A percentile compares a stretch with the other conserved stretches of the same genome.
Evolutionary conservation across 208 protist species (phyloP).

Genomic region (Trypanosomatidae sp.): DNA sequence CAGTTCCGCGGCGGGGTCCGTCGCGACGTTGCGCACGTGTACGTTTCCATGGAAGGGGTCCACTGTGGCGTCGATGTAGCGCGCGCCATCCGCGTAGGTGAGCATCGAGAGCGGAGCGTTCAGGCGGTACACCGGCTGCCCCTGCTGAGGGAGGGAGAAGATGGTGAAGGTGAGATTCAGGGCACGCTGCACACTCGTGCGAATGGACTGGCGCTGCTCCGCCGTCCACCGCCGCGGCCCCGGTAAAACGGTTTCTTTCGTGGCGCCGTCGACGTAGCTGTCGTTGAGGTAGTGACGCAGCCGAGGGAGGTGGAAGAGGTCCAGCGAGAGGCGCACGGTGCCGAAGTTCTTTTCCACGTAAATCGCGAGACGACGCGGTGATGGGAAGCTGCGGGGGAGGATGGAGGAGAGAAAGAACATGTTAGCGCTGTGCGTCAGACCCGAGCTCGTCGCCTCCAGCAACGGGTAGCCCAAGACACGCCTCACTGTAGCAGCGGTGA

Average conservation of each 20-base stretch:
- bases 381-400: slow-evolving; percentile 44
- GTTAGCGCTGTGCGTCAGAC: slow-evolving; percentile 73
- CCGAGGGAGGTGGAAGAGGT: slow-evolving; percentile 18
- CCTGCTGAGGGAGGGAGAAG: slow-evolving; percentile 43
- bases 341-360: slow-evolving; percentile 82
- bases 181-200: slow-evolving; percentile 27
- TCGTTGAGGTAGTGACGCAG: slow-evolving; percentile 14
- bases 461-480: slow-evolving; percentile 60
- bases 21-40: not conserved
- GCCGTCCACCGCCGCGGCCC: not conserved
- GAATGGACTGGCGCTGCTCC: slow-evolving; percentile 8
- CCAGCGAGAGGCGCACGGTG: slow-evolving; percentile 38
- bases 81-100: slow-evolving; percentile 36
- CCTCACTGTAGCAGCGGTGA: slow-evolving; percentile 27
- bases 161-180: slow-evolving; percentile 69
- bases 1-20: not conserved
- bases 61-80: slow-evolving; percentile 33
- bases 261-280: not conserved
- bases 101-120: slow-evolving; percentile 59
- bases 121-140: slow-evolving; percentile 39
- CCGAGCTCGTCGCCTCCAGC: slow-evolving; percentile 81
- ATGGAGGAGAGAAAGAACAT: slow-evolving; percentile 40
- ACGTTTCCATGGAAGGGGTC: slow-evolving; percentile 8
- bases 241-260: not conserved
- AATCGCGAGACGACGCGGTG: slow-evolving; percentile 40